These are phyloP conservation scores for Dovyalis caffra DNA, from an alignment of 345 rosid species.

Conservation along the genomic window DNA sequence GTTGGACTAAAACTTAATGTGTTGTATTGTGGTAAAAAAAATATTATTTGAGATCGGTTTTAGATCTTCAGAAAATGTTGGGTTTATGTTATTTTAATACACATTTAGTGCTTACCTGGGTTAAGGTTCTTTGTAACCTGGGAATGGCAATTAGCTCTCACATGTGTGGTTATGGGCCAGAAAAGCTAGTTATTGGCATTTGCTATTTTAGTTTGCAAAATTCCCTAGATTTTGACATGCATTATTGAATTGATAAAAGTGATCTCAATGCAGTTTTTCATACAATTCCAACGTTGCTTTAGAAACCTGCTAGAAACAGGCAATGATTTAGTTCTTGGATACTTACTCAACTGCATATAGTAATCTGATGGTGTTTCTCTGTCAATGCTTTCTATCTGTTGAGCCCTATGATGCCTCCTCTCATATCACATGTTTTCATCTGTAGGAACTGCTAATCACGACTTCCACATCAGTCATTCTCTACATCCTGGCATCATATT, in stretches of 20 bases:
- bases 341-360: not conserved
- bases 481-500: constrained; percentile 25
- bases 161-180: not conserved
- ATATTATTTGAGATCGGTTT: not conserved
- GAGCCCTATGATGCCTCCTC: too few relatives aligned
- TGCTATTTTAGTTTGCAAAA: not conserved
- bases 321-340: not conserved
- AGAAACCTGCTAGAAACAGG: not conserved
- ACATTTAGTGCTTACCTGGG: not conserved
- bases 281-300: not conserved
- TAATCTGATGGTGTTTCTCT: not conserved
- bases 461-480: constrained; percentile 20
- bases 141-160: not conserved
- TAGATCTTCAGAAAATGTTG: too few relatives aligned
- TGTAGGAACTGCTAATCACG: constrained; percentile 34
- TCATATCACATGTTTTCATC: not conserved
- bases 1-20: not conserved
- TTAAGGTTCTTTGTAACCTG: not conserved
- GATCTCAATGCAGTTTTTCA: not conserved
- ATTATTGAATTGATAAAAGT: not conserved
- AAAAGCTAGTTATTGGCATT: not conserved
- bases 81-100: not conserved
- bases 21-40: not conserved
- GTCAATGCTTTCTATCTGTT: not conserved
- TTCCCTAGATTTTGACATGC: not conserved